phyloP scores from a whole-genome alignment of 2,329 filamentous ascomycete genomes.

The Exserohilum rostratum region DNA sequence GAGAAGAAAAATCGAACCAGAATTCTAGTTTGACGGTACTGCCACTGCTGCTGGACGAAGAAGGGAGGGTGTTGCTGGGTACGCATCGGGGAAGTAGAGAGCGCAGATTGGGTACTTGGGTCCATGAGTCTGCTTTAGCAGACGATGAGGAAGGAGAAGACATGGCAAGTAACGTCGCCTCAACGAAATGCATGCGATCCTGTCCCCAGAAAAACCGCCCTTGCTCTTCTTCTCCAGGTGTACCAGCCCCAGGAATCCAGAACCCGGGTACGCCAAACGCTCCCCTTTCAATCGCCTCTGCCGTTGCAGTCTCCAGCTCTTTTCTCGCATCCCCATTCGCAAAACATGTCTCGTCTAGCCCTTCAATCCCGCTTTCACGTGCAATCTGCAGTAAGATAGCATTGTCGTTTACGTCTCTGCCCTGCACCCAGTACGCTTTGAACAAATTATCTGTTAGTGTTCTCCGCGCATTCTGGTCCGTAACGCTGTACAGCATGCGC shows the following conservation, averaged over 20 bases:
- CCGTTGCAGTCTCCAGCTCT: constrained; percentile 34
- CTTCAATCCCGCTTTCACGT: constrained; percentile 29
- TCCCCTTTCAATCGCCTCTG: constrained; percentile 38
- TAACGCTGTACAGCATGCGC: constrained; percentile 33
- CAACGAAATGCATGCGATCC: constrained; percentile 47
- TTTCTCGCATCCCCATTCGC: constrained; percentile 26
- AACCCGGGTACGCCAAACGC: constrained; percentile 46
- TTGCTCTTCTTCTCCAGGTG: constrained; percentile 18
- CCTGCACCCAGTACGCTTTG: constrained; percentile 43
- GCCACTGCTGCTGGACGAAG: neutral
- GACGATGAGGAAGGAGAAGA: neutral
- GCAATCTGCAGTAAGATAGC: constrained; percentile 32
- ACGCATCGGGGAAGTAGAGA: constrained; percentile 34
- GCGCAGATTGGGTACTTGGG: constrained; percentile 17
- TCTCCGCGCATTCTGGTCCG: constrained; percentile 24
- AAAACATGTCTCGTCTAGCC: constrained; percentile 22
- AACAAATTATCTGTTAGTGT: constrained; percentile 35
- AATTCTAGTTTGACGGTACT: constrained; percentile 33
- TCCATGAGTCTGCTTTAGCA: constrained; percentile 11
- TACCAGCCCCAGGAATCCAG: constrained; percentile 34
- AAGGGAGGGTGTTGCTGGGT: constrained; percentile 6
- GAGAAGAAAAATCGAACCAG: constrained; percentile 45
- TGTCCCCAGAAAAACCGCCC: constrained; percentile 44
- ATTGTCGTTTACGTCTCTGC: constrained; percentile 33
- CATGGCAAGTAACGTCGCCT: constrained; percentile 29